phyloP scores from a whole-genome alignment of 2,329 filamentous ascomycete species.

The Aureobasidium vineae region DNA sequence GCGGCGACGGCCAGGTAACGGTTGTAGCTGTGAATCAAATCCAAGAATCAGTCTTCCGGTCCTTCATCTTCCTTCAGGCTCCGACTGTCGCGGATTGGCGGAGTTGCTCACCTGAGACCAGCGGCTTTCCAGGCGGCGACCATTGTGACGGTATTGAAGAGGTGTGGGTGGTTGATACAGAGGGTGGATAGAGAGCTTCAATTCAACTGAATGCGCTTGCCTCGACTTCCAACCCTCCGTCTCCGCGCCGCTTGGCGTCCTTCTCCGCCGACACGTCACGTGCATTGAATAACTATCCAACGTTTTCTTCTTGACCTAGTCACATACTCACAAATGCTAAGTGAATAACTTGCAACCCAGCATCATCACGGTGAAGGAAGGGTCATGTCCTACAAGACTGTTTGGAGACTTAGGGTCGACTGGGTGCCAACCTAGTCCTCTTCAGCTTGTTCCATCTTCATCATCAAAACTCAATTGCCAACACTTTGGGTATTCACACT shows the following conservation, averaged over 20 bases:
- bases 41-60: constrained; percentile 14
- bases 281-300: neutral
- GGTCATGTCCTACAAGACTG: neutral
- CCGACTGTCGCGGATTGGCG: neutral
- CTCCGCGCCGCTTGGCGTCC: constrained; percentile 12
- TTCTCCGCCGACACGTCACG: constrained; percentile 24
- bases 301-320: neutral
- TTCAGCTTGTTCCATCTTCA: neutral
- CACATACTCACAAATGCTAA: neutral
- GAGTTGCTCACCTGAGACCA: constrained; percentile 76
- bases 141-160: constrained; percentile 64
- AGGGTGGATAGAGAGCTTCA: constrained; percentile 19
- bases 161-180: constrained; percentile 28
- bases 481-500: neutral
- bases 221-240: constrained; percentile 3
- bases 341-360: neutral
- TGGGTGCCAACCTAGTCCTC: neutral
- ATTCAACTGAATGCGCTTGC: constrained; percentile 12
- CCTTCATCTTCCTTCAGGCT: neutral
- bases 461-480: constrained; percentile 5
- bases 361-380: neutral
- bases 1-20: constrained; percentile 96
- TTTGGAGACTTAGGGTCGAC: no score
- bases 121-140: constrained; percentile 97
- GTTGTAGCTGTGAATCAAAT: constrained; percentile 75